A percentile compares a stretch with the other conserved stretches of the same genome.
These are phyloP conservation scores for Thielaviopsis ethacetica DNA, from an alignment of 2,329 filamentous ascomycete species.

Conservation along the genomic window DNA sequence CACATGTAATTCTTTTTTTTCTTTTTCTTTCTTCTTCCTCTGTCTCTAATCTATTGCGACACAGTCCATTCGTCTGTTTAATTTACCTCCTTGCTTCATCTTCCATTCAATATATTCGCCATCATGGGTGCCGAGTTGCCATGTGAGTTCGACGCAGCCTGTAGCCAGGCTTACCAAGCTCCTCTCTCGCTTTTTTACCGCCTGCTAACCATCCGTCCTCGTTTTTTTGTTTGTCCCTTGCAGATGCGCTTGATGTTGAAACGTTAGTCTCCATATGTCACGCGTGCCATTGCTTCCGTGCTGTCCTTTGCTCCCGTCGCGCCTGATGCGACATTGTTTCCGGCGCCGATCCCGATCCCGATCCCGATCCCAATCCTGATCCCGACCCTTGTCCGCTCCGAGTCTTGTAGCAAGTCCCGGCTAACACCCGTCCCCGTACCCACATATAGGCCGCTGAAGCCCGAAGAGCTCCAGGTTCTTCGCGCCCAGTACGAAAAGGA, in stretches of 20 bases:
- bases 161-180: not conserved
- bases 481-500: constrained; percentile 94
- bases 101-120: constrained; percentile 6
- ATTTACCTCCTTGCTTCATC: not conserved
- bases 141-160: constrained; percentile 22
- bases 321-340: not conserved
- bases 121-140: constrained; percentile 33
- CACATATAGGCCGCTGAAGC: constrained; percentile 58
- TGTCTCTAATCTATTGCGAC: not conserved
- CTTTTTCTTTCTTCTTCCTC: not conserved
- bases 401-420: not conserved
- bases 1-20: not conserved
- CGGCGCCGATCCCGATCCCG: not conserved
- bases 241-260: constrained; percentile 96
- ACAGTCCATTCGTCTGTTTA: not conserved
- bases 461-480: constrained; percentile 81
- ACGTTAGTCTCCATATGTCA: constrained; percentile 39
- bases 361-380: not conserved
- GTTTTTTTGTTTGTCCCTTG: not conserved
- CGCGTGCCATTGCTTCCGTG: not conserved
- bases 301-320: not conserved
- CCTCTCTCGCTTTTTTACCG: not conserved
- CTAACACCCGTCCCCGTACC: not conserved
- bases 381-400: not conserved
- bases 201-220: not conserved